Conservation (phyloP, 2,329 filamentous ascomycete species). For the Aspergillus felis region DNA sequence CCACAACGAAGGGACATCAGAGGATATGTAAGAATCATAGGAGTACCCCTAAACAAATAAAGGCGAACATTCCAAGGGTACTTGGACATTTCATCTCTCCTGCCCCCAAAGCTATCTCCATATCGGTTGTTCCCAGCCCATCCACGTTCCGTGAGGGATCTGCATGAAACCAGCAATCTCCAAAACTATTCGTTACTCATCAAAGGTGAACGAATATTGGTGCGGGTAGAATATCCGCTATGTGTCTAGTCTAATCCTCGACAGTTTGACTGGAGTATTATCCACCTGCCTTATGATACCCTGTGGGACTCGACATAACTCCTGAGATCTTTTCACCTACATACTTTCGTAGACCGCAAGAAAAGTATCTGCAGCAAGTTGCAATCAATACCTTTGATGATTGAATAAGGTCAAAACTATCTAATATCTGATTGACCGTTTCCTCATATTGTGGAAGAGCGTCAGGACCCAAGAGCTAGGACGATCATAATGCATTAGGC, state of each 20-base stretch:
- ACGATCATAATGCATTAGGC: not conserved
- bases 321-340: not conserved
- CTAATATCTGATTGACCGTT: not conserved
- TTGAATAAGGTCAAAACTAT: not conserved
- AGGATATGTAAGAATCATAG: not conserved
- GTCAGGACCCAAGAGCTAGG: not conserved
- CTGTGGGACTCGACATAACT: not conserved
- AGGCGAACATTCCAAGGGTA: not conserved
- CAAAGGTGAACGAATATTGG: not conserved
- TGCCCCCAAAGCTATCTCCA: not conserved
- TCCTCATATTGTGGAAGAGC: not conserved
- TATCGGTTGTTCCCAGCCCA: not conserved
- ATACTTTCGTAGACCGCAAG: not conserved
- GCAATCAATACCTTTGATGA: not conserved
- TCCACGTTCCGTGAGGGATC: not conserved
- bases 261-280: not conserved
- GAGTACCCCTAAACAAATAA: not conserved
- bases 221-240: not conserved
- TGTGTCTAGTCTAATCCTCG: not conserved
- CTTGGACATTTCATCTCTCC: not conserved
- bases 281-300: not conserved
- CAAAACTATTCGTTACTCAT: not conserved
- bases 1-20: too few relatives aligned
- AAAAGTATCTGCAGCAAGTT: not conserved
- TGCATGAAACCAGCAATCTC: not conserved